Percentiles rank a stretch among this genome's conserved stretches.
Conservation (phyloP, 139 green algal species). For the Helicosporidium sp. region DNA sequence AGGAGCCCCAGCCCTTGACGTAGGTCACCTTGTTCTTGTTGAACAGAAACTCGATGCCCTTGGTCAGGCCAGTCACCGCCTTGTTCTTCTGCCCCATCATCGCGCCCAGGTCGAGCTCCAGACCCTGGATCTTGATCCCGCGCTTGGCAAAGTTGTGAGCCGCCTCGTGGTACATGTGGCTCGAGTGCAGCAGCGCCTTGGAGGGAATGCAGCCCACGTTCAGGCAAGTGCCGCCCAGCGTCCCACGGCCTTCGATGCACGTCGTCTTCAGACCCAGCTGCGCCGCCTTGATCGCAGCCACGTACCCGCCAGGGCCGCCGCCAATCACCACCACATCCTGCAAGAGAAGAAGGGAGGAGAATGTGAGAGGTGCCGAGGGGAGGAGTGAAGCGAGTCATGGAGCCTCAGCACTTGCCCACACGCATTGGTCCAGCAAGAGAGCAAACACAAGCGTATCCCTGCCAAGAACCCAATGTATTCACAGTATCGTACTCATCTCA, state of each 20-base stretch:
- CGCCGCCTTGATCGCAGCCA: constrained; percentile 90
- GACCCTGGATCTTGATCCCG: constrained; percentile 47
- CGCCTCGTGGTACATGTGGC: constrained; percentile 81
- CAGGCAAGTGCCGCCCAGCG: constrained; percentile 87
- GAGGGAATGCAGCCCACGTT: constrained; percentile 97
- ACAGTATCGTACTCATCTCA: too few species aligned
- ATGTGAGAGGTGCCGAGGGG: too few species aligned
- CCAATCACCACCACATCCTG: constrained; percentile 91
- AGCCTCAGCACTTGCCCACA: too few species aligned
- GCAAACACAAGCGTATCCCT: too few species aligned
- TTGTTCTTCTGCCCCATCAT: constrained; percentile 81
- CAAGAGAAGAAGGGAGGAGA: too few species aligned
- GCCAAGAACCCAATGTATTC: too few species aligned
- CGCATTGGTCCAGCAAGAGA: too few species aligned
- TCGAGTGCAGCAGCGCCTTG: constrained; percentile 85
- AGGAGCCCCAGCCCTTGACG: constrained; percentile 76
- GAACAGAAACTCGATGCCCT: constrained; percentile 93
- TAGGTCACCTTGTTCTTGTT: constrained; percentile 99
- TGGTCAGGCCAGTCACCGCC: constrained; percentile 78
- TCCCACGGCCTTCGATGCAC: constrained; percentile 83
- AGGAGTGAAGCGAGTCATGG: too few species aligned
- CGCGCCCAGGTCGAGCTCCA: constrained; percentile 44
- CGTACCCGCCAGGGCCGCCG: constrained; percentile 90
- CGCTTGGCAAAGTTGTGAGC: constrained; percentile 58
- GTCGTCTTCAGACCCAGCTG: constrained; percentile 88